Base-by-base conservation (phyloP, 139 green algal genomes). In the Chlorella vulgaris region DNA sequence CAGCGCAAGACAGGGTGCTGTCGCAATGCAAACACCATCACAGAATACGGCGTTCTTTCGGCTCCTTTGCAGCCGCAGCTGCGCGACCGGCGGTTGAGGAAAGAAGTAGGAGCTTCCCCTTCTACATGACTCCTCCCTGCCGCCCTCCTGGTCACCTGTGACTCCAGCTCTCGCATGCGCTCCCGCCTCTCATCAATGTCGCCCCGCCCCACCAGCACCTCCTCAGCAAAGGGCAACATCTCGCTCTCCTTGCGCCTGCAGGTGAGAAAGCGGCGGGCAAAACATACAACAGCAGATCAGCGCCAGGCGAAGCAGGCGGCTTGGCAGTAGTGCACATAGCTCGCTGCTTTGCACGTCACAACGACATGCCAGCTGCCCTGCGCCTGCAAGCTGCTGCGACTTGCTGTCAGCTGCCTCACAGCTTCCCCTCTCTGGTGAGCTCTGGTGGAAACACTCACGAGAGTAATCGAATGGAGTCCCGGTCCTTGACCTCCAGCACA, bases 101-200 rank as follows among this genome's bases (percentile, higher is more conserved):
- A n/a, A n/a, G n/a, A n/a, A n/a, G n/a, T n/a, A n/a, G n/a, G n/a
- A n/a, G n/a, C n/a, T n/a, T n/a, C n/a, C n/a, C n/a, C n/a, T n/a
- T n/a, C n/a, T n/a, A n/a, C n/a, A n/a, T n/a, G n/a, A n/a, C n/a
- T n/a, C n/a, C n/a, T n/a, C n/a, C n/a, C n/a, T n/a, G n/a, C n/a
- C n/a, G n/a, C n/a, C n/a, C n/a, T n/a, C n/a, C n/a, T n/a, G n/a
- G 60, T 5, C 50, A 89, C 85, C 86, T 97, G 92, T 62, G 91
- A 88, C 83, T 98, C 93, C 71, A 98, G 86, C 87, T 98, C 94
- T 10, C 67, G 38, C 83, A 95, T 96, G 50, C 90, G 90, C 62
- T 85, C 80, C 28, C 87, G 85, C 81, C 90, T 92, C 87, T 98
- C 95, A 74, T 97, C 91, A 68, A 98, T 89, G 83, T 97, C 93